Evolutionary conservation across 352 stramenopile genomes (phyloP), one percentile per base, ranked within the genome.

Genomic region (Phytopythium vexans): DNA sequence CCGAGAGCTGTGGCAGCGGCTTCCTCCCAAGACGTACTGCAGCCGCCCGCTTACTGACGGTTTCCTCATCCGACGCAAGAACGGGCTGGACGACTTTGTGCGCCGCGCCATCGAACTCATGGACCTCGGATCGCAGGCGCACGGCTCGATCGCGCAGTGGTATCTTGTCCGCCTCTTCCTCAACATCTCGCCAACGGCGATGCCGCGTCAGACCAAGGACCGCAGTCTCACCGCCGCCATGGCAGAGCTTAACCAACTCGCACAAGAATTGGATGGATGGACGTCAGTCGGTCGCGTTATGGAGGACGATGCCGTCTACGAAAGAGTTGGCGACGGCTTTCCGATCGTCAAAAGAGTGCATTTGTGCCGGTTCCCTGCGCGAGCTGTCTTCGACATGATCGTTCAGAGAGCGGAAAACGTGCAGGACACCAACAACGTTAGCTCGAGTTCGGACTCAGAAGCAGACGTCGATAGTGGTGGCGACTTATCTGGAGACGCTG

Each of bases 1-100:
- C 0, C 54, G 67, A 39, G 65, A 86, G 10, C 46, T 89, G 7
- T 87, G 70, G 82, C 56, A 68, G 32, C 56, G 77, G 0, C 45
- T 92, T 3, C 78, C 82, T 3, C 82, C 82, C 14, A 92, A 92
- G 60, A 88, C 74, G 12, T 75, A 86, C n/a, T 89, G 82, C 44
- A 60, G 27, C 14, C 60, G 49, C 43, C 52, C 33, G 8, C 49
- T 69, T 3, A 65, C 45, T 32, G 70, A 85, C 5, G 78, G 77
- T 0, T 92, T 92, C 56, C 56, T 89, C 8, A 34, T 82, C 15
- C 72, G 78, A 7, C 77, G 82, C 35, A 88, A 81, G 61, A 77
- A 66, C 33, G 82, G 78, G 0, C 66, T 92, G 5, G 72, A 92
- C 40, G 78, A 86, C 47, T 92, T 92, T 15, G 52, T 89, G 15